Evolutionary conservation across 495 filamentous ascomycete species (phyloP).

Genomic region (Lichina pygmaea): DNA sequence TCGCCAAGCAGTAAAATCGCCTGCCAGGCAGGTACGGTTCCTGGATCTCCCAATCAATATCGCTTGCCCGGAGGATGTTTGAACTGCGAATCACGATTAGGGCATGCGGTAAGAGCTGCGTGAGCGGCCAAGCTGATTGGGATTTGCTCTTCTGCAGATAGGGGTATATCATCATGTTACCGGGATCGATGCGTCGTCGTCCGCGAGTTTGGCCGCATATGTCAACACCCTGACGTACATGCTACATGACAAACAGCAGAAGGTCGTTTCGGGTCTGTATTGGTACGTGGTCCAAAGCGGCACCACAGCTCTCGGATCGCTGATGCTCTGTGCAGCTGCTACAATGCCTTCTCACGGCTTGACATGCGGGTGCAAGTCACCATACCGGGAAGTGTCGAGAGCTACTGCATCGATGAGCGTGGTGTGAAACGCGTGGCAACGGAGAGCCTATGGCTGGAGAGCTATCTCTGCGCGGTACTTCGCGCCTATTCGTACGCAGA

Average conservation of each 20-base stretch:
- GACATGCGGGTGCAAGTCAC: slow-evolving; percentile 97
- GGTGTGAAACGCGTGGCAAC: slow-evolving; percentile 80
- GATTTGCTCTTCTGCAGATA: slow-evolving; percentile 20
- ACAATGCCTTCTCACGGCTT: slow-evolving; percentile 95
- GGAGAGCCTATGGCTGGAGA: slow-evolving; percentile 87
- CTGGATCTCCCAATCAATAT: not conserved
- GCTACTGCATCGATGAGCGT: slow-evolving; percentile 87
- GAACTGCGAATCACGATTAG: no score
- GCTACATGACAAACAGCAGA: slow-evolving; percentile 60
- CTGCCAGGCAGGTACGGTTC: slow-evolving; percentile 30
- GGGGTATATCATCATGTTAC: slow-evolving; percentile 97
- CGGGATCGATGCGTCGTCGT: slow-evolving; percentile 89
- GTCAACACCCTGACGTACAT: slow-evolving; percentile 92
- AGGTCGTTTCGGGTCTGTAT: slow-evolving; percentile 80
- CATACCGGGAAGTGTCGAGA: slow-evolving; percentile 83
- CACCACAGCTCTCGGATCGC: not conserved
- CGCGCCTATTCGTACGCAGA: slow-evolving; percentile 91
- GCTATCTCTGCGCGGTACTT: slow-evolving; percentile 80
- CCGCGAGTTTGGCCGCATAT: slow-evolving; percentile 86
- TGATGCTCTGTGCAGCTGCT: slow-evolving; percentile 35
- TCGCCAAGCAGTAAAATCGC: slow-evolving; percentile 47
- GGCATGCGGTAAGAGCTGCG: no score
- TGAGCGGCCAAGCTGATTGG: not conserved
- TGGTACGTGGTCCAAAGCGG: slow-evolving; percentile 25
- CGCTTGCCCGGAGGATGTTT: no score